These are phyloP conservation scores for Pseudomonodictys pantanalensis DNA, from an alignment of 495 filamentous ascomycete species.

Conservation along the genomic window DNA sequence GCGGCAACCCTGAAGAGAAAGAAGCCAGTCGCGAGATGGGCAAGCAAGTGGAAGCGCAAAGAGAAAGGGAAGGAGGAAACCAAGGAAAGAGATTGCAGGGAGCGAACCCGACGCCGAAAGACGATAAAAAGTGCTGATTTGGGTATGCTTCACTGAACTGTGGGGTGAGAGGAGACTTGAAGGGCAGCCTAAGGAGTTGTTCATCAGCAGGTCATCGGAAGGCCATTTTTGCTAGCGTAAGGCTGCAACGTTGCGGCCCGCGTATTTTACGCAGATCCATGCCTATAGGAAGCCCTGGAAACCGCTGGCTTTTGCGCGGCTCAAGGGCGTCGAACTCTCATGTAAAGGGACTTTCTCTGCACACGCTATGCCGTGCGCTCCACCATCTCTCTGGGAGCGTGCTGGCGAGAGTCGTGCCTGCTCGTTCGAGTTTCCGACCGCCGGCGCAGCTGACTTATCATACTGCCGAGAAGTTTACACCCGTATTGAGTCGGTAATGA, in stretches of 20 bases:
- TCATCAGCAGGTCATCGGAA: conserved; percentile 15
- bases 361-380: too few species aligned
- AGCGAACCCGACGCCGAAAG: conserved; percentile 33
- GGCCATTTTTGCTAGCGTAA: too few species aligned
- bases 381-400: not conserved
- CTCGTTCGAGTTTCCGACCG: too few species aligned
- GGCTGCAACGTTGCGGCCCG: conserved; percentile 9
- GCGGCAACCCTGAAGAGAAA: conserved; percentile 11
- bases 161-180: conserved; percentile 26
- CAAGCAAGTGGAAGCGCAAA: conserved; percentile 32
- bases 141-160: conserved; percentile 16
- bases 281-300: too few species aligned
- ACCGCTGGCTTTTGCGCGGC: too few species aligned
- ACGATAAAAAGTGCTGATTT: conserved; percentile 29
- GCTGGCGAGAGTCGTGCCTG: not conserved
- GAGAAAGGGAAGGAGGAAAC: conserved; percentile 21
- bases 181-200: conserved; percentile 4
- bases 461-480: too few species aligned
- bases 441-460: too few species aligned
- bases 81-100: conserved; percentile 23
- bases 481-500: too few species aligned
- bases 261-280: too few species aligned
- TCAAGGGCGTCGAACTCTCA: too few species aligned
- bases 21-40: too few species aligned
- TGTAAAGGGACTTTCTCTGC: too few species aligned